Conservation (phyloP, 192 early-diverging fungal genomes). For the Entomortierella parvispora region DNA sequence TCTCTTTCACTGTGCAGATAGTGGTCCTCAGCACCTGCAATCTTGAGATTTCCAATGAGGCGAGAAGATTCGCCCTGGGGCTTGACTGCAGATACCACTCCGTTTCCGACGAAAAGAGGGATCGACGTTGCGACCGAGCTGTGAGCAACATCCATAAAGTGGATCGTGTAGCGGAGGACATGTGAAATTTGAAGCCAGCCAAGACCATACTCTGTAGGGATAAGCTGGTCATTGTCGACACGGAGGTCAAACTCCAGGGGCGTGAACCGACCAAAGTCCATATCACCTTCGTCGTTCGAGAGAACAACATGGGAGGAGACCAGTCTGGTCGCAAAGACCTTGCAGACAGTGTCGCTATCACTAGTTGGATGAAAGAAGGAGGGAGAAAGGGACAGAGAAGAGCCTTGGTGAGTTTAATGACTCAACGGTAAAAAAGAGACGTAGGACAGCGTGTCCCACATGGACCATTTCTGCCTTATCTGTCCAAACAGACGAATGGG, state of each 20-base stretch:
- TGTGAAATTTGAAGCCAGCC: constrained; percentile 44
- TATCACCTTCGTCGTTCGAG: constrained; percentile 23
- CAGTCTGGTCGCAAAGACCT: constrained; percentile 22
- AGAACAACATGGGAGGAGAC: constrained; percentile 20
- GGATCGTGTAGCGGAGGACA: constrained; percentile 32
- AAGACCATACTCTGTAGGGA: constrained; percentile 42
- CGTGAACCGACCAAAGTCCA: constrained; percentile 37
- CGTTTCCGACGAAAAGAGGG: constrained; percentile 41
- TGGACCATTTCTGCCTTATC: too few species aligned
- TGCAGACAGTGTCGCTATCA: constrained; percentile 20
- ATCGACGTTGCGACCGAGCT: constrained; percentile 25
- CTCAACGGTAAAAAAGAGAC: too few species aligned
- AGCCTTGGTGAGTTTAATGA: too few species aligned
- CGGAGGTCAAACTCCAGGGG: constrained; percentile 44
- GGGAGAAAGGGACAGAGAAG: neutral
- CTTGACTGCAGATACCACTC: constrained; percentile 14
- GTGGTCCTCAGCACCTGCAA: constrained; percentile 27
- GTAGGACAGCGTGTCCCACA: too few species aligned
- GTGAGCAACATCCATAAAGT: constrained; percentile 35
- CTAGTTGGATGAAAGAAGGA: neutral
- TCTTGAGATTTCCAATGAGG: constrained; percentile 8
- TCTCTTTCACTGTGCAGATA: constrained; percentile 21
- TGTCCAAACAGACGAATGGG: too few species aligned
- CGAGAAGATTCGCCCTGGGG: constrained; percentile 13
- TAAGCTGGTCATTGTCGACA: constrained; percentile 43